phyloP scores from a whole-genome alignment of 352 stramenopile species.

The Globisporangium middletonii region DNA sequence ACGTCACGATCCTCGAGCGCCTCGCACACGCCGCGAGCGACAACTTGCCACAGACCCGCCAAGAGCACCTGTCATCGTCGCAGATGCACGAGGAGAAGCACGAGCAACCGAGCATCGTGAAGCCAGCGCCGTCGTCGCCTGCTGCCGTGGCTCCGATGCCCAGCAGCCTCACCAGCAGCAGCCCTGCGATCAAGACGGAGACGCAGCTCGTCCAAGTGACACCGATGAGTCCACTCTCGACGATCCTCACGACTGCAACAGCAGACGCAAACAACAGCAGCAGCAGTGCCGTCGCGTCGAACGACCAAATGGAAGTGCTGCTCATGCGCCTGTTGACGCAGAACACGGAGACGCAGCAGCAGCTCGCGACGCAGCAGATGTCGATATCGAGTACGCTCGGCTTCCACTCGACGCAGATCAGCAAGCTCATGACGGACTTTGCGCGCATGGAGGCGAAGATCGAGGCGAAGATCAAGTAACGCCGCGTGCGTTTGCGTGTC shows the following conservation, averaged over 20 bases:
- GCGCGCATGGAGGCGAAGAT: constrained; percentile 78
- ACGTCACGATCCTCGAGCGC: constrained; percentile 64
- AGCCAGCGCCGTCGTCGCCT: constrained; percentile 8
- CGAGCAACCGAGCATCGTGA: background rate
- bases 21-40: constrained; percentile 50
- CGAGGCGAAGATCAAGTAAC: constrained; percentile 34
- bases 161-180: constrained; percentile 1
- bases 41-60: constrained; percentile 30
- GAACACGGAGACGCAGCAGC: constrained; percentile 80
- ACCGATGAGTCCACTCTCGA: constrained; percentile 9
- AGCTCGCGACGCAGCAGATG: constrained; percentile 71
- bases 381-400: constrained; percentile 55
- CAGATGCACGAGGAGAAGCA: background rate
- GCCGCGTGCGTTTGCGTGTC: background rate
- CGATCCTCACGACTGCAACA: constrained; percentile 8
- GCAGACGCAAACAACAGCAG: background rate
- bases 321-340: constrained; percentile 78
- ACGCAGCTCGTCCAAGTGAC: background rate
- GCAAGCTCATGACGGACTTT: constrained; percentile 65
- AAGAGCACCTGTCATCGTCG: constrained; percentile 3
- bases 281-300: constrained; percentile 1
- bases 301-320: constrained; percentile 60
- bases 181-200: background rate
- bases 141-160: constrained; percentile 6
- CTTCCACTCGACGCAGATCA: constrained; percentile 69